phyloP scores from a whole-genome alignment of 257 asterid genomes.

The Ophiorrhiza pumila region DNA sequence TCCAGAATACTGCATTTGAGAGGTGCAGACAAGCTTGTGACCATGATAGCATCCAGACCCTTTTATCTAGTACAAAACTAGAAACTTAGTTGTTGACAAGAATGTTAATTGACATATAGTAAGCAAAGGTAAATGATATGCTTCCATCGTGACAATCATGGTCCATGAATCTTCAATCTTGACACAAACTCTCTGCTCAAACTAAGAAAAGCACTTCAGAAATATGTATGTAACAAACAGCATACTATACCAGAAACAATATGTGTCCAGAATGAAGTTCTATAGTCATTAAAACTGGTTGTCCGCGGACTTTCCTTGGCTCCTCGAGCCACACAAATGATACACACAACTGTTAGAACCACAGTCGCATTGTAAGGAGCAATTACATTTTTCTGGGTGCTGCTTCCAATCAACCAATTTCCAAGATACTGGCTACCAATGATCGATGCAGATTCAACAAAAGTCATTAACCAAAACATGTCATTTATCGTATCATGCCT shows the following conservation, averaged over 20 bases:
- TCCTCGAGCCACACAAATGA: slow-evolving; percentile 45
- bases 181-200: not conserved
- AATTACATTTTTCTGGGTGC: slow-evolving; percentile 34
- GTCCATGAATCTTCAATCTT: not conserved
- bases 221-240: not conserved
- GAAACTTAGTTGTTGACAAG: slow-evolving; percentile 11
- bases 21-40: slow-evolving; percentile 64
- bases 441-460: slow-evolving; percentile 60
- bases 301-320: slow-evolving; percentile 55
- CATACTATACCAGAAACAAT: slow-evolving; percentile 52
- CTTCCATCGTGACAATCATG: not conserved
- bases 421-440: slow-evolving; percentile 70
- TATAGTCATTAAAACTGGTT: slow-evolving; percentile 51
- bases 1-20: slow-evolving; percentile 71
- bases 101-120: not conserved
- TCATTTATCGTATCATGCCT: slow-evolving; percentile 83
- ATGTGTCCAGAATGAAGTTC: slow-evolving; percentile 38
- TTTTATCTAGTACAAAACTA: slow-evolving; percentile 54
- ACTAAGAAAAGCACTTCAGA: not conserved
- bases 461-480: slow-evolving; percentile 93
- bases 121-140: not conserved
- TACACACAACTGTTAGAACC: slow-evolving; percentile 46
- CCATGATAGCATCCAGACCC: slow-evolving; percentile 77
- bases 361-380: slow-evolving; percentile 45
- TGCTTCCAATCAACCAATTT: slow-evolving; percentile 58